These are phyloP conservation scores for Purpureocillium lavendulum DNA, from an alignment of 2,329 filamentous ascomycete species.

Conservation along the genomic window DNA sequence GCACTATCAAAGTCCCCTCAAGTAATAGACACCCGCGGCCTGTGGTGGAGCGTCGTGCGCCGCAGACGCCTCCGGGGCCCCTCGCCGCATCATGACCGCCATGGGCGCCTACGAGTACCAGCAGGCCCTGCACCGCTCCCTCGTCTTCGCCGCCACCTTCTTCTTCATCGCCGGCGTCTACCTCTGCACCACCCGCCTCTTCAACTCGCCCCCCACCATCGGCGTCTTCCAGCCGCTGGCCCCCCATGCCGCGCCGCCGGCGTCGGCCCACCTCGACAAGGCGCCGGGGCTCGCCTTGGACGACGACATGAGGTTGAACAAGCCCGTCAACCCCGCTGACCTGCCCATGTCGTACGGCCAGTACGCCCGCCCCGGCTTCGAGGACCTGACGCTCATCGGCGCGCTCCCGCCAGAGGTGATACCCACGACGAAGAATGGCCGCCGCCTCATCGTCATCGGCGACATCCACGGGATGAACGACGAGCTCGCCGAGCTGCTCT, in stretches of 20 bases:
- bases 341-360: constrained; percentile 32
- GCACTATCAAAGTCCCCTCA: too few species aligned
- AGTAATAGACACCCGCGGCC: too few species aligned
- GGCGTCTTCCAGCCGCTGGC: neutral
- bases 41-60: too few species aligned
- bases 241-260: neutral
- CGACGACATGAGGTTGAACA: too few species aligned
- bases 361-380: constrained; percentile 28
- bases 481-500: constrained; percentile 57
- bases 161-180: constrained; percentile 25
- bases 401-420: constrained; percentile 20
- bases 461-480: constrained; percentile 85
- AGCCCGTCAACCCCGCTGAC: too few species aligned
- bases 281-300: too few species aligned
- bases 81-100: constrained; percentile 6
- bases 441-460: constrained; percentile 71
- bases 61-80: too few species aligned
- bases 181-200: constrained; percentile 24
- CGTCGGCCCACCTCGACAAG: neutral
- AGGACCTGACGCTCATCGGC: constrained; percentile 19
- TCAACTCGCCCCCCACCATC: constrained; percentile 11
- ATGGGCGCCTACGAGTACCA: constrained; percentile 14
- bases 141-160: constrained; percentile 20
- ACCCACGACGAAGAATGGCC: constrained; percentile 28
- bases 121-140: constrained; percentile 18